Base-by-base conservation (phyloP, 768 basidiomycete genomes). In the Boletus tylopilopsis region DNA sequence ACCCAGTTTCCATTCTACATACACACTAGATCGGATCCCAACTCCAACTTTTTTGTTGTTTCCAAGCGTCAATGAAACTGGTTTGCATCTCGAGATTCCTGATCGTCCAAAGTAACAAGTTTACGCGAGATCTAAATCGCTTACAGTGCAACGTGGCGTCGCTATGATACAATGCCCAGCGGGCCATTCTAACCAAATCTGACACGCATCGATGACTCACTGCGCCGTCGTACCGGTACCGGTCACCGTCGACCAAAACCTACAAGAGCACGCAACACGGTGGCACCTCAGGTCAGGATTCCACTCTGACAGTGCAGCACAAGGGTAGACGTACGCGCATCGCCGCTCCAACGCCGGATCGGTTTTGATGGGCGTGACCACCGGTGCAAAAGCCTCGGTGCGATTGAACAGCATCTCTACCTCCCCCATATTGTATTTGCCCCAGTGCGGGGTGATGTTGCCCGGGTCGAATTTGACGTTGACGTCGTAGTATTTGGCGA, bases 401-500 rank as follows among this genome's bases (percentile, higher is more conserved):
- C 29, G 35, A 34, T 62, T 53, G 45, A 58, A 62, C 2, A 58
- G 0, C 56, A 56, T 61, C 19, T 62, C 60, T 16, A 49, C 47
- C 8, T 34, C 9, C 5, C 47, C 44, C 1, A 18, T 1, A 24
- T 2, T 1, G 29, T 58, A 51, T 23, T 40, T 9, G n/a, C 42
- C 22, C 60, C 59, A 61, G 9, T 39, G 0, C 0, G 60, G 60
- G 15, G 61, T 57, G 44, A 63, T 53, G 21, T 57, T 53, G 6
- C 18, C 42, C 5, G 46, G 48, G 16, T 62, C 55, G 5, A 57
- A 47, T 21, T 53, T 62, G 1, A 2, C 15, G 42, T 67, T 64
- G 29, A 59, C 54, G 44, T 70, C 59, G 22, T 60, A 33, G 42
- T 49, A 51, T 38, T 44, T 60, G 11, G 45, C 57, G 21, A 63